A percentile compares a stretch with the other conserved stretches of the same genome.
These are phyloP conservation scores for Paraglomus brasilianum DNA, from an alignment of 192 early-diverging fungal genomes.

Conservation along the genomic window DNA sequence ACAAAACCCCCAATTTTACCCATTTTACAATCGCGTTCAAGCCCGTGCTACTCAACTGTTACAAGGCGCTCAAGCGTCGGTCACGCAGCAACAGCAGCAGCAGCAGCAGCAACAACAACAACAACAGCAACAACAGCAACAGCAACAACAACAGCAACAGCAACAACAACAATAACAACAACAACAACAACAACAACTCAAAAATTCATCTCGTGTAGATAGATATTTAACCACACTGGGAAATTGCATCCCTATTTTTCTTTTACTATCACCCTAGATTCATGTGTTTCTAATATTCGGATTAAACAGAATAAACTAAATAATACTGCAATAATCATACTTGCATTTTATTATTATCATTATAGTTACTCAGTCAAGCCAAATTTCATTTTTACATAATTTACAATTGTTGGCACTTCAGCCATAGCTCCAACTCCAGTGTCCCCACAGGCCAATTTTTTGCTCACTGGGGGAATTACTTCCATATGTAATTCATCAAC, in stretches of 20 bases:
- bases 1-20: conserved; percentile 27
- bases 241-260: too few relatives aligned
- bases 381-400: conserved; percentile 24
- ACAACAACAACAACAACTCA: conserved; percentile 26
- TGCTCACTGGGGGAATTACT: conserved; percentile 77
- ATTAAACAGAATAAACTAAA: too few relatives aligned
- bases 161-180: conserved; percentile 26
- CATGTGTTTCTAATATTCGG: too few relatives aligned
- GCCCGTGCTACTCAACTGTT: conserved; percentile 25
- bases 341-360: not conserved
- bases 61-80: conserved; percentile 31
- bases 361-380: not conserved
- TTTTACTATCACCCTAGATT: too few relatives aligned
- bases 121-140: conserved; percentile 37
- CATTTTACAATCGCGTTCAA: conserved; percentile 32
- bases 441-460: conserved; percentile 91
- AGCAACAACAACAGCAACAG: conserved; percentile 26
- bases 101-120: conserved; percentile 33
- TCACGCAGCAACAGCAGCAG: conserved; percentile 34
- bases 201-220: not conserved
- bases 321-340: too few relatives aligned
- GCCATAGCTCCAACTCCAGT: conserved; percentile 87
- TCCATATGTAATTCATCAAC: conserved; percentile 54
- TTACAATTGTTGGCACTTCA: conserved; percentile 66
- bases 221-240: too few relatives aligned